Conservation (phyloP, 164 flowering plant genomes). For the Umbilicus rupestris region DNA sequence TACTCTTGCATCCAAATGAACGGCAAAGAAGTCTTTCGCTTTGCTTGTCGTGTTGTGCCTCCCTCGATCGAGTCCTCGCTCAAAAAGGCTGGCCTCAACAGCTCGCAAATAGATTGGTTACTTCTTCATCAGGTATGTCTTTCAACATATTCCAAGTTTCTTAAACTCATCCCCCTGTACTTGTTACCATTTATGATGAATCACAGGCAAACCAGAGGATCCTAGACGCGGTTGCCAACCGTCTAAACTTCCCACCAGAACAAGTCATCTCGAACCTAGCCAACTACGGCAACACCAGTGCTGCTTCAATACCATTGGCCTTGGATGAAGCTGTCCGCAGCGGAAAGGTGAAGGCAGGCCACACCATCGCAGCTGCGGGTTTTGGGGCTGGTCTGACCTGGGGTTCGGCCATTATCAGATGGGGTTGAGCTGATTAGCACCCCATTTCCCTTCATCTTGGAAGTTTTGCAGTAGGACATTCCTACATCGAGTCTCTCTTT, state of each 20-base stretch:
- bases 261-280: constrained; percentile 1
- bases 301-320: neutral
- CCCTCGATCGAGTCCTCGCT: constrained; percentile 68
- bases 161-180: no score
- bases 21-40: constrained; percentile 92
- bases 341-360: constrained; percentile 73
- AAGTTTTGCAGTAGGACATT: neutral
- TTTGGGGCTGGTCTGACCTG: neutral
- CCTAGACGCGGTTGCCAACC: constrained; percentile 1
- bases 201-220: constrained; percentile 3
- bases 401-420: neutral
- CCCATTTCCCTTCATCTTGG: neutral
- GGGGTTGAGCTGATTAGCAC: neutral
- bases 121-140: constrained; percentile 99
- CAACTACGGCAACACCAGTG: neutral
- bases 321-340: constrained; percentile 83
- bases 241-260: neutral
- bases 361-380: constrained; percentile 24
- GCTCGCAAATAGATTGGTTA: constrained; percentile 71
- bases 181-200: neutral
- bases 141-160: no score
- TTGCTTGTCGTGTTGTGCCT: constrained; percentile 78
- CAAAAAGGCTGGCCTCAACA: constrained; percentile 52
- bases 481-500: neutral
- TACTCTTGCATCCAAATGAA: constrained; percentile 85